Base-by-base conservation (phyloP, 2,329 filamentous ascomycete genomes). In the Penicillium sp. region DNA sequence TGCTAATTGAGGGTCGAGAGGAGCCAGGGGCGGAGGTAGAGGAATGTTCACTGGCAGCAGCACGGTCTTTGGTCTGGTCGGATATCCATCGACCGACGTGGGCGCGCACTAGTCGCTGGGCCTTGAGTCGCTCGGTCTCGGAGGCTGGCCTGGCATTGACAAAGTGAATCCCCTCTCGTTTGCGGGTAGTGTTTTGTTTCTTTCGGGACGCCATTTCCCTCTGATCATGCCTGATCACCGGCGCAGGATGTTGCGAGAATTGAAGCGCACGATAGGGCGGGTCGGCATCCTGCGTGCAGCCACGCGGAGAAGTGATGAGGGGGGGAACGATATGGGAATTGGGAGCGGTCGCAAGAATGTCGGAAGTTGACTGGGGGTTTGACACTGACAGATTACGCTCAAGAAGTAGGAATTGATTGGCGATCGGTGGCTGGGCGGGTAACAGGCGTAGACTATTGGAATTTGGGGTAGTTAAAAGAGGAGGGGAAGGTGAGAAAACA, bases 71-170 rank as follows among this genome's bases (percentile, higher is more conserved):
- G 35, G 71, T 73, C 54, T 74, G 72, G 19, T 71, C 69, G 53
- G 72, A 74, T 47, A 74, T 74, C 72, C 70, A 74, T 62, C 68
- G 65, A n/a, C 72, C 72, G 13, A 74, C 72, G 55, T 74, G 72
- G 7, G 71, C 71, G 47, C 71, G 69, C n/a, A 74, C 72, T 46
- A 70, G 40, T 14, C 67, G 69, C 49, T 72, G 69, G 4, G 70
- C 69, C 41, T 61, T 65, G 18, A 67, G 24, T 41, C 66, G 66
- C 47, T 74, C 72, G 0, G 54, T 60, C 22, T 74, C 71, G 2
- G 70, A 68, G 16, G 70, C 41, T 4, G 72, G 72, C 44, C 71
- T 62, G 43, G 72, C 72, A 56, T 74, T 74, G 60, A 74, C 68
- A 27, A 74, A 74, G 55, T 73, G 69, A 40, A 74, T 73, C 40